Evolutionary conservation across 1,139 yeast species (phyloP).

Genomic region (Kluyveromyces sp.): DNA sequence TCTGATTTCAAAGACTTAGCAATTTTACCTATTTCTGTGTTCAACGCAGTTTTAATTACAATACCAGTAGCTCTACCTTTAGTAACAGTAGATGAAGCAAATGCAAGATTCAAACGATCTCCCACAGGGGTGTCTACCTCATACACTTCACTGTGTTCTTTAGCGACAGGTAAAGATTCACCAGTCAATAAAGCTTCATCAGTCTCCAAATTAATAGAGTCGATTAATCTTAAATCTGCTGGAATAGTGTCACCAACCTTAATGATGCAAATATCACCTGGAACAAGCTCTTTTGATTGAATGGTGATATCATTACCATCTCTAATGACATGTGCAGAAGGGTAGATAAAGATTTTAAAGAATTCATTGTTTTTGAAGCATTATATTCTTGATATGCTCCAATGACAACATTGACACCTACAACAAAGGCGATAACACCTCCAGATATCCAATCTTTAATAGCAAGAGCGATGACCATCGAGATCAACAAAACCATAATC

Average conservation of each 20-base stretch:
- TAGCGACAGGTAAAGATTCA: constrained; percentile 80
- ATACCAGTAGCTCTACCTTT: constrained; percentile 92
- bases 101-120: constrained; percentile 71
- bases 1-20: constrained; percentile 88
- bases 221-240: constrained; percentile 78
- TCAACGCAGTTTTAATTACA: constrained; percentile 79
- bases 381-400: constrained; percentile 95
- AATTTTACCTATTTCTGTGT: constrained; percentile 86
- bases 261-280: constrained; percentile 88
- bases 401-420: constrained; percentile 81
- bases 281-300: constrained; percentile 81
- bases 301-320: constrained; percentile 65
- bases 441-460: constrained; percentile 96
- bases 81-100: constrained; percentile 92
- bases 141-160: constrained; percentile 38
- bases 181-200: constrained; percentile 96
- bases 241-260: constrained; percentile 92
- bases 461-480: constrained; percentile 75
- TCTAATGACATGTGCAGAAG: constrained; percentile 83
- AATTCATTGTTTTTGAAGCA: constrained; percentile 88
- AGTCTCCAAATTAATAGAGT: constrained; percentile 68
- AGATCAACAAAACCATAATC: constrained; percentile 77
- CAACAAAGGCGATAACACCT: constrained; percentile 82
- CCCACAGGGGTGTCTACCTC: constrained; percentile 43
- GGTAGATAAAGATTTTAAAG: constrained; percentile 84